Percentiles rank a stretch among this genome's conserved stretches.
Evolutionary conservation across 352 stramenopile genomes (phyloP).

Genomic region (Plasmopara muralis): DNA sequence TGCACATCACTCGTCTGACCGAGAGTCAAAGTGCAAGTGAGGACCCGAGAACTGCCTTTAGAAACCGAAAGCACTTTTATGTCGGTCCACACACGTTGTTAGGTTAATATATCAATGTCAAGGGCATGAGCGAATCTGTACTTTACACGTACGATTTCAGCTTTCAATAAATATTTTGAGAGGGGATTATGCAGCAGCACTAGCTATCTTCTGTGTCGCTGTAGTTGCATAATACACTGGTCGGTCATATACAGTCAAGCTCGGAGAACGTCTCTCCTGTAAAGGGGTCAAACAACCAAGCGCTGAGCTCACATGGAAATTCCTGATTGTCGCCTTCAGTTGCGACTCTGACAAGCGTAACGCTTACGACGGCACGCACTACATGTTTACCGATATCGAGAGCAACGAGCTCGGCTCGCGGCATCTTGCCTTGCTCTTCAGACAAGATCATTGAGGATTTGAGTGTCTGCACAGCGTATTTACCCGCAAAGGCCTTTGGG

Average conservation of each 20-base stretch:
- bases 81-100: too few relatives aligned
- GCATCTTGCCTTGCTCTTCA: conserved; percentile 36
- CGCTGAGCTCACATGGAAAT: conserved; percentile 61
- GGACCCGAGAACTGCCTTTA: too few relatives aligned
- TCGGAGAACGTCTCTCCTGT: conserved; percentile 38
- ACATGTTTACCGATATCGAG: conserved; percentile 46
- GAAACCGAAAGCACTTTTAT: too few relatives aligned
- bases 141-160: too few relatives aligned
- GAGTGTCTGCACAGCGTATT: conserved; percentile 60
- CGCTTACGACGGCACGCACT: conserved; percentile 48
- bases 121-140: too few relatives aligned
- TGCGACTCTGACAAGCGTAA: conserved; percentile 51
- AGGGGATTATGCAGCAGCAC: too few relatives aligned
- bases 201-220: conserved; percentile 8
- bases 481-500: conserved; percentile 57
- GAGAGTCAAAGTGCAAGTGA: too few relatives aligned
- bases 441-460: conserved; percentile 52
- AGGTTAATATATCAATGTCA: too few relatives aligned
- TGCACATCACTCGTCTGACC: too few relatives aligned
- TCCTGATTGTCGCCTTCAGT: conserved; percentile 37
- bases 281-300: conserved; percentile 34
- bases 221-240: too few relatives aligned
- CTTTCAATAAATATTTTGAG: too few relatives aligned
- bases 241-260: conserved; percentile 32
- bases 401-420: conserved; percentile 33